These are phyloP conservation scores for Chloromonas sp. DNA, from an alignment of 163 green algal species.

Conservation along the genomic window DNA sequence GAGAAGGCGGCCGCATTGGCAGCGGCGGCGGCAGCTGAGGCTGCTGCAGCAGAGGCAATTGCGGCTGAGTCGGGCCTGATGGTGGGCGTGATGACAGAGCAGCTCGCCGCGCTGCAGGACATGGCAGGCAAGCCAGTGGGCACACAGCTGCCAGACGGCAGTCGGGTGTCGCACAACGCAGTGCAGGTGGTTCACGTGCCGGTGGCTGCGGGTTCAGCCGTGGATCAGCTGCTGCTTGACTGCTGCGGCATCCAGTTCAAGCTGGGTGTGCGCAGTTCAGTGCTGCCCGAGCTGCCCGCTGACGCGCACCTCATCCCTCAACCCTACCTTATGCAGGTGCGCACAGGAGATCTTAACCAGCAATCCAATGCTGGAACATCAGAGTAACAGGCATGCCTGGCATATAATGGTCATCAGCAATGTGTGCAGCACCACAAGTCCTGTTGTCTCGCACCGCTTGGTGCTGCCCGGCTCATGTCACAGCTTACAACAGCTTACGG, in stretches of 20 bases:
- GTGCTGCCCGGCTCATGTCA: too few relatives aligned
- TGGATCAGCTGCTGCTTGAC: slow-evolving; percentile 13
- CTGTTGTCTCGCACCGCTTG: too few relatives aligned
- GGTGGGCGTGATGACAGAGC: background rate
- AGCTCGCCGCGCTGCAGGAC: background rate
- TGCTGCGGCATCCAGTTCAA: slow-evolving; percentile 43
- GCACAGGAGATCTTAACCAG: too few relatives aligned
- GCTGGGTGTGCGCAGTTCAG: slow-evolving; percentile 25
- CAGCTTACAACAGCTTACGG: too few relatives aligned
- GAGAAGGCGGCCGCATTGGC: background rate
- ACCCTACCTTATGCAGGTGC: slow-evolving; percentile 38
- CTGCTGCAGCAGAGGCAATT: background rate
- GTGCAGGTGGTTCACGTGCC: background rate
- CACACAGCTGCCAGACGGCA: slow-evolving; percentile 3
- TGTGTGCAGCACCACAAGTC: too few relatives aligned
- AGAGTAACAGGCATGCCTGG: too few relatives aligned
- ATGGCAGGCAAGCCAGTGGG: background rate
- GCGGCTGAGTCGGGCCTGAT: background rate
- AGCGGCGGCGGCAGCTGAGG: slow-evolving; percentile 9
- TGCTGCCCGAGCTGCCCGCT: slow-evolving; percentile 28
- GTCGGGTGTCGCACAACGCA: background rate
- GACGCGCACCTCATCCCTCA: slow-evolving; percentile 48
- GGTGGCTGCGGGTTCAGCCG: background rate
- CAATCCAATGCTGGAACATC: too few relatives aligned
- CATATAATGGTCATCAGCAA: too few relatives aligned